phyloP scores from a whole-genome alignment of 805 yeast species.

The Kodamaea kaohsiungensis region DNA sequence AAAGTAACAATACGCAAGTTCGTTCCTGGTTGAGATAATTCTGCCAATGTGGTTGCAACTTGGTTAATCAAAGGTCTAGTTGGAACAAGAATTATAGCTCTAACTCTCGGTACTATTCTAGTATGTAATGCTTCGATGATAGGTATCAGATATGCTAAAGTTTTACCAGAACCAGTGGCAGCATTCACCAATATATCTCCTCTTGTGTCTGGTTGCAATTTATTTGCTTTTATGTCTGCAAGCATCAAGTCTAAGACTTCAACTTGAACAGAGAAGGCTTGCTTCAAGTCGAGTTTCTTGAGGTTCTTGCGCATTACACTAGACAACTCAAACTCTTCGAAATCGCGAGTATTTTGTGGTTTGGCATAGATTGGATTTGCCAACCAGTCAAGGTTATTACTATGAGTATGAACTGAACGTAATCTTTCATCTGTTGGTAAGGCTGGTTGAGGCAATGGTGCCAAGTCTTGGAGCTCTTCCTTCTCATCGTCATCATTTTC shows the following conservation, averaged over 20 bases:
- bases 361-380: conserved; percentile 60
- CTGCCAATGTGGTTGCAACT: conserved; percentile 65
- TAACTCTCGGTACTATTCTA: conserved; percentile 67
- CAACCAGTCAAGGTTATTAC: conserved; percentile 60
- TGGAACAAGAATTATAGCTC: conserved; percentile 84
- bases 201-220: conserved; percentile 49
- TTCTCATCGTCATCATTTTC: conserved; percentile 20
- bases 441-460: conserved; percentile 85
- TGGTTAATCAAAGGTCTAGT: conserved; percentile 86
- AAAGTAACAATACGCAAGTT: conserved; percentile 63
- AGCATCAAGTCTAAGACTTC: conserved; percentile 60
- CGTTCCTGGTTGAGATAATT: conserved; percentile 61
- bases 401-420: conserved; percentile 23
- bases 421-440: conserved; percentile 54
- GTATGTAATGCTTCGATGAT: conserved; percentile 64
- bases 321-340: conserved; percentile 49
- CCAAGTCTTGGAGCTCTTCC: conserved; percentile 39
- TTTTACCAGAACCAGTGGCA: conserved; percentile 94
- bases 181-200: conserved; percentile 91
- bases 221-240: conserved; percentile 40
- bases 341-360: conserved; percentile 48
- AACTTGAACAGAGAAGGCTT: conserved; percentile 79
- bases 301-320: conserved; percentile 49
- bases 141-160: conserved; percentile 86
- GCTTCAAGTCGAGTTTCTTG: conserved; percentile 40